phyloP scores from a whole-genome alignment of 192 early-diverging fungal species.

The Backusella parvicylindrica region DNA sequence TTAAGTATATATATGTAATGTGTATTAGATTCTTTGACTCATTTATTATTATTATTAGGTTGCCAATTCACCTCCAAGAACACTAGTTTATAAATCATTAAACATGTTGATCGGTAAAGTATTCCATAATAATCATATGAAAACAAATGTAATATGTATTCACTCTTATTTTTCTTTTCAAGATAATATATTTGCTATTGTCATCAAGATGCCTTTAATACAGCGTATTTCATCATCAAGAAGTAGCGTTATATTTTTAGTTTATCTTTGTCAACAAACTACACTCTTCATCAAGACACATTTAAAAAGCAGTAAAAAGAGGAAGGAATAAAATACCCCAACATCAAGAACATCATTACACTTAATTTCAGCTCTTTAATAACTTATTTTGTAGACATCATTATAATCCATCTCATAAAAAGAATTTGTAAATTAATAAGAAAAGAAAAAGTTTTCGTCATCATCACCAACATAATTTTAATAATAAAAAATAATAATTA shows the following conservation, averaged over 20 bases:
- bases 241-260: constrained; percentile 82
- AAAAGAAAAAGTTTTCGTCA: no score
- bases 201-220: constrained; percentile 88
- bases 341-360: no score
- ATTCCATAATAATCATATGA: no score
- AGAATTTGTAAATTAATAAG: no score
- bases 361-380: not conserved
- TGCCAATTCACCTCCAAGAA: constrained; percentile 90
- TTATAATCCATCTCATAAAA: no score
- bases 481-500: no score
- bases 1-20: constrained; percentile 18
- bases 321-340: not conserved
- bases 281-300: constrained; percentile 49
- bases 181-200: constrained; percentile 90
- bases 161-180: no score
- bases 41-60: constrained; percentile 42
- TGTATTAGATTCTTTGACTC: not conserved
- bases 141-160: no score
- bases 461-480: no score
- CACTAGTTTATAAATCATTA: constrained; percentile 85
- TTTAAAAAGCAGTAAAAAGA: not conserved
- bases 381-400: not conserved
- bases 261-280: constrained; percentile 83
- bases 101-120: constrained; percentile 49
- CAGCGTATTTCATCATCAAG: constrained; percentile 80